These are phyloP conservation scores for Trametes versicolor DNA, from an alignment of 1,284 basidiomycete genomes.

Conservation along the genomic window DNA sequence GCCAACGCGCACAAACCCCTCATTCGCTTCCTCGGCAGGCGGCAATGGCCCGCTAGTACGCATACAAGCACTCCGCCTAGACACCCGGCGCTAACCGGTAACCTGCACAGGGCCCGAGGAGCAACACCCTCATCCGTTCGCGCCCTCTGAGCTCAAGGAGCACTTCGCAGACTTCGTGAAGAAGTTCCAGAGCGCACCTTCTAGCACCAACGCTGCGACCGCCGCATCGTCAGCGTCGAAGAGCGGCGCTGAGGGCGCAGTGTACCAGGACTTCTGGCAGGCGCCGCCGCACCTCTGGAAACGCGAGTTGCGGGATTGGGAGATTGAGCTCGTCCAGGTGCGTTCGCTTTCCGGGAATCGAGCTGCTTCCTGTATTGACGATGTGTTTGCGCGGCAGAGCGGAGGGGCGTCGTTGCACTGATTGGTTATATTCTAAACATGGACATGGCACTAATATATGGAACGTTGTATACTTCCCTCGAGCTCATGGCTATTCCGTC, in stretches of 20 bases:
- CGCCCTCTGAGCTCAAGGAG: slow-evolving; percentile 75
- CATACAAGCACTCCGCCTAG: background rate
- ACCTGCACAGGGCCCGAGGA: slow-evolving; percentile 59
- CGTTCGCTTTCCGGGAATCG: slow-evolving; percentile 41
- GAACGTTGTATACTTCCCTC: slow-evolving; percentile 6
- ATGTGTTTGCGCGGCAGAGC: slow-evolving; percentile 16
- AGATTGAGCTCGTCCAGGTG: slow-evolving; percentile 86
- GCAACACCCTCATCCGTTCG: slow-evolving; percentile 80
- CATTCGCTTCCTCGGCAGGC: slow-evolving; percentile 84
- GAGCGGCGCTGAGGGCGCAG: slow-evolving; percentile 44
- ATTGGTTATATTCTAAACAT: slow-evolving; percentile 3
- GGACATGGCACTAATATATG: slow-evolving; percentile 22
- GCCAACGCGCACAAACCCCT: slow-evolving; percentile 65
- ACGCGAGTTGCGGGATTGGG: slow-evolving; percentile 66
- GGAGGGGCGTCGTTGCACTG: slow-evolving; percentile 34
- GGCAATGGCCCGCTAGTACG: slow-evolving; percentile 68
- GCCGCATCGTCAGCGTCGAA: slow-evolving; percentile 38
- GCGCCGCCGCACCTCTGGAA: slow-evolving; percentile 79
- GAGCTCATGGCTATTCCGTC: too few species aligned
- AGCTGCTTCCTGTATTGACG: background rate
- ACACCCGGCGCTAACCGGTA: slow-evolving; percentile 5
- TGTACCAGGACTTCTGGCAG: slow-evolving; percentile 81
- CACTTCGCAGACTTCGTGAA: slow-evolving; percentile 68
- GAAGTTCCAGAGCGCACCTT: slow-evolving; percentile 53
- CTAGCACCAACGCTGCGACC: slow-evolving; percentile 28